phyloP scores from a whole-genome alignment of 768 basidiomycete species.

The Hygrophoropsis aurantiaca region DNA sequence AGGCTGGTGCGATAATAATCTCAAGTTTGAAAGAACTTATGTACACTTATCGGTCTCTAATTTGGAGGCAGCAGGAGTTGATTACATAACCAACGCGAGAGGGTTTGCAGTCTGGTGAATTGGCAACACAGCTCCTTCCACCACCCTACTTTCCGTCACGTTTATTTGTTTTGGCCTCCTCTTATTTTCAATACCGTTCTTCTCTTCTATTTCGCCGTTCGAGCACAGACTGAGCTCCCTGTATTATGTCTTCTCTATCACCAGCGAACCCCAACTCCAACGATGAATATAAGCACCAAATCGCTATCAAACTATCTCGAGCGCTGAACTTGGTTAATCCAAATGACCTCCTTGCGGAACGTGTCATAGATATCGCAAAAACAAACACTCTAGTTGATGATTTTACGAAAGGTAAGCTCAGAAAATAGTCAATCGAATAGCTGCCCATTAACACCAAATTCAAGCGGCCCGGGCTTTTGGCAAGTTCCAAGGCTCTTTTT shows the following conservation, averaged over 20 bases:
- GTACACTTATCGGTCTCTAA: too few species aligned
- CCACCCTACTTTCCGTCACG: too few species aligned
- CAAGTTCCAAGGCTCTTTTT: conserved; percentile 78
- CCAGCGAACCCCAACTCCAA: not conserved
- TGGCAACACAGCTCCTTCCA: too few species aligned
- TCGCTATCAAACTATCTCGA: conserved; percentile 79
- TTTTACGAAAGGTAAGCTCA: conserved; percentile 63
- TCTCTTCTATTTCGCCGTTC: too few species aligned
- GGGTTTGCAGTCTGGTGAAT: too few species aligned
- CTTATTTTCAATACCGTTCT: too few species aligned
- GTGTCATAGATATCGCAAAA: conserved; percentile 80
- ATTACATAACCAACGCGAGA: too few species aligned
- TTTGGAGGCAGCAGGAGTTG: too few species aligned
- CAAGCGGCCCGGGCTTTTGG: conserved; percentile 80
- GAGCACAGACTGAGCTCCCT: too few species aligned
- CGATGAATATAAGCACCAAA: conserved; percentile 60
- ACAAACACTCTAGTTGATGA: conserved; percentile 58
- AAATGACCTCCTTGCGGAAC: conserved; percentile 77
- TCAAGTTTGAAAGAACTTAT: too few species aligned
- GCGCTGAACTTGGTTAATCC: conserved; percentile 79
- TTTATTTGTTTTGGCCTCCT: too few species aligned
- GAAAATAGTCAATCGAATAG: not conserved
- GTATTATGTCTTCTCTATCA: not conserved
- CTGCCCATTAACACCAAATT: conserved; percentile 2
- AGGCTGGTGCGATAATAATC: too few species aligned